A percentile compares a stretch with the other conserved stretches of the same genome.
phyloP scores from a whole-genome alignment of 129 eudicot species.

The Chrysanthemum makinoi region DNA sequence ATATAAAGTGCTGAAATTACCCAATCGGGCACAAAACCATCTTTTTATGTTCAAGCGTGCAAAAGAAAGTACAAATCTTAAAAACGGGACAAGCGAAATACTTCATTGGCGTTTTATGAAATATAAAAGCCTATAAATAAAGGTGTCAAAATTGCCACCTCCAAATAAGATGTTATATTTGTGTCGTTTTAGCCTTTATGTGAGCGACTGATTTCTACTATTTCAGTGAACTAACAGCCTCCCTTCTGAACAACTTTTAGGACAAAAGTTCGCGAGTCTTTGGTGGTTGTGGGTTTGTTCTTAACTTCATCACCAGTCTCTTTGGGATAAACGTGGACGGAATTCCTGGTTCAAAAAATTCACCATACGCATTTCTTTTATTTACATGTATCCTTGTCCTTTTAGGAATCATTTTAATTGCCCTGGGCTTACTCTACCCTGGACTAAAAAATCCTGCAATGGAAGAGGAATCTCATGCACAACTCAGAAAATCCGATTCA shows the following conservation, averaged over 20 bases:
- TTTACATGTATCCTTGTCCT: constrained; percentile 46
- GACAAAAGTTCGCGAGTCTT: constrained; percentile 78
- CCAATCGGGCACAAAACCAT: too few relatives aligned
- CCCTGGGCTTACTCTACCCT: constrained; percentile 54
- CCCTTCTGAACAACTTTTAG: constrained; percentile 33
- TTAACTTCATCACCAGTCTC: constrained; percentile 54
- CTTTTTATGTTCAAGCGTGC: background rate
- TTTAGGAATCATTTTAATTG: constrained; percentile 52
- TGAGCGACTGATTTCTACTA: too few relatives aligned
- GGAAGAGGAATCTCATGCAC: constrained; percentile 65
- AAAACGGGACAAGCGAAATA: too few relatives aligned
- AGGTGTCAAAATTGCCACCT: too few relatives aligned
- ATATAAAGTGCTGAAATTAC: too few relatives aligned
- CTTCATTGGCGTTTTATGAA: too few relatives aligned
- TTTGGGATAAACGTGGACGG: constrained; percentile 79
- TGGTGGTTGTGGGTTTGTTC: constrained; percentile 85
- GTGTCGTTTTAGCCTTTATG: too few relatives aligned
- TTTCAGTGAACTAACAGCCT: too few relatives aligned
- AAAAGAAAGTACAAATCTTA: too few relatives aligned
- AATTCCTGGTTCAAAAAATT: constrained; percentile 52
- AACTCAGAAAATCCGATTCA: constrained; percentile 47
- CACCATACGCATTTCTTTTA: constrained; percentile 58
- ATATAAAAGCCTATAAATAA: too few relatives aligned
- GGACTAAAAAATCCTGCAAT: constrained; percentile 50
- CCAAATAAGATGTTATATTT: too few relatives aligned